Evolutionary conservation across 176 grass and related monocot genomes (phyloP).

Genomic region (Triticum monococcum): DNA sequence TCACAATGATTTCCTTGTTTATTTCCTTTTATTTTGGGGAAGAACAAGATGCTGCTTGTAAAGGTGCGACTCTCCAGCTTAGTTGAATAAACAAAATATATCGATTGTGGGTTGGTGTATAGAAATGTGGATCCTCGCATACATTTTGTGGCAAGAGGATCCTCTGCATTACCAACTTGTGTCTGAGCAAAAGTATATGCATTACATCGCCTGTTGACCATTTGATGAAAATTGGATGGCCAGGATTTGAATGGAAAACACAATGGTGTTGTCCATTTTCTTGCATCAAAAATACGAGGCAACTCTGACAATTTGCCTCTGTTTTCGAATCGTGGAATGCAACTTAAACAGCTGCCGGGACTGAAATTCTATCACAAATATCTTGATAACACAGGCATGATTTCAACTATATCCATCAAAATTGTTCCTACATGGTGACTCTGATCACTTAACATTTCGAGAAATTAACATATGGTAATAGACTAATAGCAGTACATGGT

Average conservation of each 20-base stretch:
- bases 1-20: neutral
- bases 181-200: neutral
- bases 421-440: conserved; percentile 1
- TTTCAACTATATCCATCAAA: conserved; percentile 11
- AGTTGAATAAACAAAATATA: neutral
- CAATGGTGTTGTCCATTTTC: neutral
- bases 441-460: neutral
- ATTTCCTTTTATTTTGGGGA: neutral
- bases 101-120: neutral
- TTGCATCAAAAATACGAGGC: neutral
- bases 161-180: neutral
- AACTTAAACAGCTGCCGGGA: neutral
- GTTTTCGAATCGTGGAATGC: neutral
- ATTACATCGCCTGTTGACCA: neutral
- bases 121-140: neutral
- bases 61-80: neutral
- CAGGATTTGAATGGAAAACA: neutral
- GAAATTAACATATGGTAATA: neutral
- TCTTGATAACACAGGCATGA: neutral
- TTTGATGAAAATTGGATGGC: neutral
- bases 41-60: neutral
- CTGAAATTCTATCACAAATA: neutral
- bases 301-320: neutral
- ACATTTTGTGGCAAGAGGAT: neutral
- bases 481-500: neutral